Base-by-base conservation (phyloP, 305 asterid species). In the Rubia peregrina region DNA sequence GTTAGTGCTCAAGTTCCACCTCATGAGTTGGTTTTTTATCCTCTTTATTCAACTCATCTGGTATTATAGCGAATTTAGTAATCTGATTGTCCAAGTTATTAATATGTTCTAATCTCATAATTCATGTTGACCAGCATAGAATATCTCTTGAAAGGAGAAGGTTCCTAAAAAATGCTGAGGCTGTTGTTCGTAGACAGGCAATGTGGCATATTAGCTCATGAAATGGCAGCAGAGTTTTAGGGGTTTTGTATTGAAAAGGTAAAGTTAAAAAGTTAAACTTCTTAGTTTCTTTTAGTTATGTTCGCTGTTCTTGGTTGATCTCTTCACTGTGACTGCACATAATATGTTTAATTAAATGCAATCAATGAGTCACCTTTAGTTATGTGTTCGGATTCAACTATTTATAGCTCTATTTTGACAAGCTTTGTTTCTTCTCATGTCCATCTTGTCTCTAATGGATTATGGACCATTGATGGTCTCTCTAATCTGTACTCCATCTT, bases 161-260 rank as follows among this genome's bases (percentile, higher is more conserved):
- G 65, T 94, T 91, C 87, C 82, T 94, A 80, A 86, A 90, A 80
- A 91, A 91, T 84, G 97, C 99, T 64, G 98, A 91, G 81, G 91
- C 96, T 67, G 99, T 96, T 65, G 98, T 95, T 73, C 96, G 83
- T 74, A 88, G 97, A 77, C 98, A 95, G 85, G 98, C 88, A 21
- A 83, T 90, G 84, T 95, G 99, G 98, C 91, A 98, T 72, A 90
- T 87, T 95, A 88, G 96, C 99, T 73, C 97, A 95, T 82, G 99
- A 95, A 86, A 91, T 95, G 98, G 91, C 99, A 61, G 96, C 99
- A 48, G 99, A 95, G 82, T 95, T 90, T 76, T 97, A 98, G 72
- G 99, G 96, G 71, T 89, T 94, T 77, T 91, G 97, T 82, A 97
- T 97, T 63, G 98, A 94, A 88, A 98, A 94, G 97, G 99, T 89